These are phyloP conservation scores for Chalciporus piperatus DNA, from an alignment of 768 basidiomycete species.

Conservation along the genomic window DNA sequence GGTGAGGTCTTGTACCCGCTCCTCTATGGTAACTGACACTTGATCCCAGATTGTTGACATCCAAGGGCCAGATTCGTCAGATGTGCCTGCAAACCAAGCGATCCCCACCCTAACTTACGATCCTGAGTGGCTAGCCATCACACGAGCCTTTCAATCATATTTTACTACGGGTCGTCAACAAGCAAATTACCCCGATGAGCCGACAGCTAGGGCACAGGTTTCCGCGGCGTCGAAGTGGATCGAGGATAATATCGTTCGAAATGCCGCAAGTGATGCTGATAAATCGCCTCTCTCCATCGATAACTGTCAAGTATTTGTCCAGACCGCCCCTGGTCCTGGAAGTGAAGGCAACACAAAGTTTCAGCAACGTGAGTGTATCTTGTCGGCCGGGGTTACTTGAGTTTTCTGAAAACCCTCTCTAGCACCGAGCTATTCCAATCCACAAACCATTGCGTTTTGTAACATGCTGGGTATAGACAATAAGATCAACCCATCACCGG, in stretches of 20 bases:
- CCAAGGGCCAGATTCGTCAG: slow-evolving; percentile 22
- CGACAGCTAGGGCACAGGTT: slow-evolving; percentile 53
- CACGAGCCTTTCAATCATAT: slow-evolving; percentile 79
- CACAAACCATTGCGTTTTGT: slow-evolving; percentile 88
- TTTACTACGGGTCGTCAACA: slow-evolving; percentile 57
- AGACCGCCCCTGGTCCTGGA: slow-evolving; percentile 59
- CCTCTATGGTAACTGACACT: background rate
- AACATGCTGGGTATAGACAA: slow-evolving; percentile 76
- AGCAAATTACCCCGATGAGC: slow-evolving; percentile 54
- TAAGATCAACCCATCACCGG: slow-evolving; percentile 46
- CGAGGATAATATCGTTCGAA: slow-evolving; percentile 44
- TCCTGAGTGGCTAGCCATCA: slow-evolving; percentile 92
- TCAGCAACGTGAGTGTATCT: slow-evolving; percentile 35
- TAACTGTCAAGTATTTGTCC: slow-evolving; percentile 63
- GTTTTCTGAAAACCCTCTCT: background rate
- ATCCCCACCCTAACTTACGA: slow-evolving; percentile 63
- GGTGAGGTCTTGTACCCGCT: slow-evolving; percentile 37
- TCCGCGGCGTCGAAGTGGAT: slow-evolving; percentile 68
- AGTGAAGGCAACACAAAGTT: slow-evolving; percentile 39
- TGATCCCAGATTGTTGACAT: slow-evolving; percentile 68
- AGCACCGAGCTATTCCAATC: slow-evolving; percentile 82
- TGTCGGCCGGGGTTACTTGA: background rate
- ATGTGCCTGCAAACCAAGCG: slow-evolving; percentile 5
- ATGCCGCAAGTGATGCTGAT: background rate
- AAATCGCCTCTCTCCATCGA: slow-evolving; percentile 34